phyloP scores from a whole-genome alignment of 2,329 filamentous ascomycete genomes.

The Trichoderma koningiopsis region DNA sequence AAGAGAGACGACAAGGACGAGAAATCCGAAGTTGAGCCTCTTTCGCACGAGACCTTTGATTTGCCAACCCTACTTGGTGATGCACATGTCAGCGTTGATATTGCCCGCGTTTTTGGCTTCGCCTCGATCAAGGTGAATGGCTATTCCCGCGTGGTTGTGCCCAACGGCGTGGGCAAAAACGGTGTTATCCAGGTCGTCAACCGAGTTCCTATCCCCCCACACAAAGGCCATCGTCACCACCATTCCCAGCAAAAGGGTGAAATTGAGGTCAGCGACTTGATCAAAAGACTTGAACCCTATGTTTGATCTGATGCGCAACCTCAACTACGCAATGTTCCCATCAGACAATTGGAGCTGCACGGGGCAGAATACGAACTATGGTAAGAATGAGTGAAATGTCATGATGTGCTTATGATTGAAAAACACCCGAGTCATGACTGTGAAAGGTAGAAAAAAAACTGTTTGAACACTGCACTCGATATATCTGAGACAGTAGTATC shows the following conservation, averaged over 20 bases:
- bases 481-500: neutral
- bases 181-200: conserved; percentile 80
- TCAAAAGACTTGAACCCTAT: conserved; percentile 35
- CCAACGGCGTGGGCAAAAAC: conserved; percentile 73
- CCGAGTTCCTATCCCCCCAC: conserved; percentile 75
- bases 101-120: conserved; percentile 67
- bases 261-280: conserved; percentile 37
- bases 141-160: conserved; percentile 63
- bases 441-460: neutral
- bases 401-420: conserved; percentile 1
- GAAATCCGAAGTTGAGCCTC: conserved; percentile 34
- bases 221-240: conserved; percentile 32
- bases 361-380: neutral
- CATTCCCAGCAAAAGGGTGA: conserved; percentile 23
- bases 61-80: conserved; percentile 71
- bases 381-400: neutral
- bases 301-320: conserved; percentile 24
- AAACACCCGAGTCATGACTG: neutral
- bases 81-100: conserved; percentile 69
- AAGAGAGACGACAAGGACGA: conserved; percentile 37
- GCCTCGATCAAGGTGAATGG: conserved; percentile 76
- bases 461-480: neutral
- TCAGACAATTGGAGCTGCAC: neutral
- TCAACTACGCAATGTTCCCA: too few species aligned
- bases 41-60: conserved; percentile 58